Evolutionary conservation across 306 rosid genomes (phyloP), one percentile per base, ranked within the genome.

Genomic region (Vigna angularis): DNA sequence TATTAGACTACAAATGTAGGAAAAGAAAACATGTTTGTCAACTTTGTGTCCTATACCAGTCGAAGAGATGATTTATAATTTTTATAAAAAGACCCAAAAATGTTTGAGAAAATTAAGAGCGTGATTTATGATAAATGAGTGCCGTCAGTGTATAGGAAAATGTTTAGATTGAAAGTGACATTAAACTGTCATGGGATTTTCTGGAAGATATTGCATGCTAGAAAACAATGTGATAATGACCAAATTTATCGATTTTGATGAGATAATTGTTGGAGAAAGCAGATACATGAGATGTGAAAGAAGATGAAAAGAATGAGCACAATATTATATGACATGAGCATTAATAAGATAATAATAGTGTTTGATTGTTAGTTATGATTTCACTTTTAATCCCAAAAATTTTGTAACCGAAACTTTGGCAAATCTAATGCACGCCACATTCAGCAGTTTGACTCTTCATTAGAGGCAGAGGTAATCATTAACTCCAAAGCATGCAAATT

Each of bases 101-200:
- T 10, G 45, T 69, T 32, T 3, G 65, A 64, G 82, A 58, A 58
- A 38, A 75, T 74, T 83, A 28, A 67, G 80, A 64, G 51, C 88
- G 85, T 80, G 81, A 88, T 86, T 79, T 77, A 62, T 52, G 89
- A 81, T 68, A 47, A 70, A 67, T 80, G 75, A 74, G 72, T 80
- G 78, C n/a, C 28, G 52, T 28, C 30, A 53, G 59, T 65, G 61
- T 45, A 52, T 63, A 16, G 74, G 71, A 76, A 74, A 76, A 61
- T 38, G 68, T 55, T 1, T 15, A 16, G 20, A 0, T 15, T 7
- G 81, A 74, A 30, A 74, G 53, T 53, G 82, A 84, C 84, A 79
- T n/a, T 69, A 74, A 73, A 79, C 66, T 49, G 70, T 36, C 55
- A 61, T 6, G 32, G 59, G 18, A 13, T 20, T 79, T 61, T 79